Evolutionary conservation across 129 eudicot species (phyloP), one percentile per base, ranked within the genome.

Genomic region (Flaveria ramosissima): DNA sequence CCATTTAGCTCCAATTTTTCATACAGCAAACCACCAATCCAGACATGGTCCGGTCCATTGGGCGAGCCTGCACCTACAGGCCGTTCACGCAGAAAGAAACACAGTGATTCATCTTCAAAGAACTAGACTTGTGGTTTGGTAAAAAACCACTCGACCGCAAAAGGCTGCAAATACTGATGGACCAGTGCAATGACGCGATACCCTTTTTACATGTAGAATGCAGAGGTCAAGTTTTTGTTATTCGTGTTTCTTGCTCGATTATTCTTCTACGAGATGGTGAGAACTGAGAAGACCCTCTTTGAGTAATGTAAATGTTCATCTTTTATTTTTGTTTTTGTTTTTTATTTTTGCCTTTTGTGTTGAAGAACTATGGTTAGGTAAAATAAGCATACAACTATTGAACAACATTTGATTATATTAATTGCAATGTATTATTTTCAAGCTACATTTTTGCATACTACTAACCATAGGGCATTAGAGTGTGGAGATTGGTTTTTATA

Each of bases 21-120:
- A 13, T 84, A 88, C 8, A 57, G 85, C 20, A 92, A 92, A 83
- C 89, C 84, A 24, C 92, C 96, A 17, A 79, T 90, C 41, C 92
- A 88, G 73, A 92, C 93, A 16, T 89, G 96, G 98, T 92, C 98
- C 10, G 98, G 98, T 27, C 98, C 98, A 32, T 77, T 92, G 88
- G 89, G 78, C 14, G 98, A 90, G 57, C 87, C 92, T 21, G 83
- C 69, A 60, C 80, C 87, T 8, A 85, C 68, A 45, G 96, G 90
- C 16, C 87, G 88, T 50, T 81, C 87, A 16, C 85, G 96, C 68
- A 86, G 80, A 67, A 83, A 83, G 83, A 83, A 82, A 72, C 86
- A 82, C 55, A 71, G 68, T 0, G 82, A 82, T 32, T 47, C 81
- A 61, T 81, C 85, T 16, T 81, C 81, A 76, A 78, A 77, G 86